Conservation (phyloP, 2,329 filamentous ascomycete genomes). For the Trichophyton mentagrophytes region DNA sequence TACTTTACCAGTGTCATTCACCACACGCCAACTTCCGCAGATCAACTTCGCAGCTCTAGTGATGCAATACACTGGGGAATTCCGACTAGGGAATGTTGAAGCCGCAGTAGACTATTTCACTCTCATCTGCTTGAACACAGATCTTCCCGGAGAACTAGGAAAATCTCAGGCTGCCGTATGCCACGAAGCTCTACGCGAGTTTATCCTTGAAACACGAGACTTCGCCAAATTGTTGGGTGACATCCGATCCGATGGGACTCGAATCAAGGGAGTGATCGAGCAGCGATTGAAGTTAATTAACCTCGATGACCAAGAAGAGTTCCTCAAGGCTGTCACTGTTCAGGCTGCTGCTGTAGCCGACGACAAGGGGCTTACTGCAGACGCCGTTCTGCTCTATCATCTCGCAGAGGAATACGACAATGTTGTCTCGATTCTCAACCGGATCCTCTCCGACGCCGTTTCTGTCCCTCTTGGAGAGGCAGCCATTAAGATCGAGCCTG, state of each 20-base stretch:
- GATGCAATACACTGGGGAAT: constrained; percentile 90
- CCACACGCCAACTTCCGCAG: constrained; percentile 49
- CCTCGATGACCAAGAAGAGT: constrained; percentile 65
- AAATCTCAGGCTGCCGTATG: constrained; percentile 69
- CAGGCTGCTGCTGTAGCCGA: constrained; percentile 88
- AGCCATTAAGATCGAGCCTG: constrained; percentile 61
- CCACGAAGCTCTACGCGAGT: constrained; percentile 82
- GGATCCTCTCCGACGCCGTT: constrained; percentile 78
- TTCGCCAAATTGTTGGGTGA: constrained; percentile 91
- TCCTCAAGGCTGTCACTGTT: constrained; percentile 81
- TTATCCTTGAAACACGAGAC: constrained; percentile 91
- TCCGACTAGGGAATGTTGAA: constrained; percentile 77
- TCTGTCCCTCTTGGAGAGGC: constrained; percentile 64
- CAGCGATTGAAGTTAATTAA: constrained; percentile 70
- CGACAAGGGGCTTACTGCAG: constrained; percentile 82
- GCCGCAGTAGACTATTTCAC: constrained; percentile 88
- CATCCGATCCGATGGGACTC: constrained; percentile 70
- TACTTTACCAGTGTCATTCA: constrained; percentile 38
- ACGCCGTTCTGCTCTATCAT: constrained; percentile 89
- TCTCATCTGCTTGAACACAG: constrained; percentile 81
- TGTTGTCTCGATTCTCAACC: constrained; percentile 81
- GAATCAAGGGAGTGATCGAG: constrained; percentile 78
- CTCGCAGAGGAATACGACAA: constrained; percentile 90
- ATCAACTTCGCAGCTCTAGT: constrained; percentile 91
- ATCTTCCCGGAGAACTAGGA: constrained; percentile 61